Base-by-base conservation (phyloP, 1,284 basidiomycete genomes). In the Microbotryomycetes sp. region DNA sequence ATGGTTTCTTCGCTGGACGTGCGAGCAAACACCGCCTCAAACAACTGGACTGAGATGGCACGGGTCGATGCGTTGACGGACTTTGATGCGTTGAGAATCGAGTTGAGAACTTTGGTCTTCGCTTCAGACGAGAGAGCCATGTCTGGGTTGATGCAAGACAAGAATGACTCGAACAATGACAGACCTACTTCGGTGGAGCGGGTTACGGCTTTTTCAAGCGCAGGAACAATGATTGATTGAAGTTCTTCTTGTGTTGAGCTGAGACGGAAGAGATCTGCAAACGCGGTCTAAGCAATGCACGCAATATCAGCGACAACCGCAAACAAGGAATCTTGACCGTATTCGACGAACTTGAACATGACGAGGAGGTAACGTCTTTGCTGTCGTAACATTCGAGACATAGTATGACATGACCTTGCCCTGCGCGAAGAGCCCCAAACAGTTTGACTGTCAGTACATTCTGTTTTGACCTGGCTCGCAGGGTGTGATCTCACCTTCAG, bases 101-200 rank as follows among this genome's bases (percentile, higher is more conserved):
- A 81, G 0, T 82, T 79, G 14, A 91, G 77, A 4, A 92, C 74
- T 25, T 82, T 78, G 16, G 76, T 68, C 23, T 82, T 79, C 12
- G 91, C 74, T 1, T 82, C 73, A 51, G 83, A 80, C 0, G 82
- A 79, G 5, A 74, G 64, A 63, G 87, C 78, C 73, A 88, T 85
- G 23, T 81, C 75, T 16, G 79, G 71, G 42, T 83, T 78, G 6
- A 83, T 64, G 67, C 36, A 65, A 59, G 45, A 59, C 59, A 56
- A 70, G 67, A 65, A 60, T 2, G 19, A 55, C 54, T 6, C 54
- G 60, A 31, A 9, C 47, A 26, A 48, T 36, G 15, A 50, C 4
- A 89, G 77, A 0, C 85, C 83, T 50, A 83, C 78, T 73, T 89
- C 88, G 0, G 88, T 87, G 3, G 86, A 86, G 36, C 86, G 82